Conservation (phyloP, 2,329 filamentous ascomycete species). For the Beauveria scarabaeidicola region DNA sequence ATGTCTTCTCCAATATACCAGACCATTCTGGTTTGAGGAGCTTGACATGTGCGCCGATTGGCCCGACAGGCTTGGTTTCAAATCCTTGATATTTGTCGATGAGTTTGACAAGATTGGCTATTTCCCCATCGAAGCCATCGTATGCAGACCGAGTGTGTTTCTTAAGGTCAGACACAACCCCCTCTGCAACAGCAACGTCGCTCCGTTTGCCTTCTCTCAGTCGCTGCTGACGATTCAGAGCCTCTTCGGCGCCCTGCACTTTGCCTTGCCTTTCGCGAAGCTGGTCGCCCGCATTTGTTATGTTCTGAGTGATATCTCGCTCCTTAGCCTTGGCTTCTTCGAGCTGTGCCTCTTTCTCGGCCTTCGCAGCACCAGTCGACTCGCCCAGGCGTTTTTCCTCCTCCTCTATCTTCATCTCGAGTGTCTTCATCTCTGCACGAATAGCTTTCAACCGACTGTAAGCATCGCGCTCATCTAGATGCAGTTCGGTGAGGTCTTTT, state of each 20-base stretch:
- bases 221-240: conserved; percentile 22
- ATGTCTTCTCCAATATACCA: conserved; percentile 65
- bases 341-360: conserved; percentile 51
- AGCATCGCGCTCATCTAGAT: conserved; percentile 59
- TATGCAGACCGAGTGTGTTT: conserved; percentile 48
- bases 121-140: conserved; percentile 54
- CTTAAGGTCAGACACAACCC: conserved; percentile 40
- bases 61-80: conserved; percentile 66
- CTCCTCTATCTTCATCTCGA: conserved; percentile 39
- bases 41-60: conserved; percentile 69
- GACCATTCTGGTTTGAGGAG: conserved; percentile 77
- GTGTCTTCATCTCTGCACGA: conserved; percentile 36
- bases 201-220: conserved; percentile 36
- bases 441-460: conserved; percentile 47
- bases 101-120: conserved; percentile 55
- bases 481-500: conserved; percentile 43
- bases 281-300: conserved; percentile 22
- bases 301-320: conserved; percentile 19
- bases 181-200: conserved; percentile 46
- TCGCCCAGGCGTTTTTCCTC: conserved; percentile 57
- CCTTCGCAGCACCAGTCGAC: conserved; percentile 61
- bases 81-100: conserved; percentile 66
- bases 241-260: conserved; percentile 23
- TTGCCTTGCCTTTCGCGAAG: conserved; percentile 26
- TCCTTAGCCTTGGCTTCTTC: conserved; percentile 21